phyloP scores from a whole-genome alignment of 495 filamentous ascomycete genomes.

The Xylaria flabelliformis region DNA sequence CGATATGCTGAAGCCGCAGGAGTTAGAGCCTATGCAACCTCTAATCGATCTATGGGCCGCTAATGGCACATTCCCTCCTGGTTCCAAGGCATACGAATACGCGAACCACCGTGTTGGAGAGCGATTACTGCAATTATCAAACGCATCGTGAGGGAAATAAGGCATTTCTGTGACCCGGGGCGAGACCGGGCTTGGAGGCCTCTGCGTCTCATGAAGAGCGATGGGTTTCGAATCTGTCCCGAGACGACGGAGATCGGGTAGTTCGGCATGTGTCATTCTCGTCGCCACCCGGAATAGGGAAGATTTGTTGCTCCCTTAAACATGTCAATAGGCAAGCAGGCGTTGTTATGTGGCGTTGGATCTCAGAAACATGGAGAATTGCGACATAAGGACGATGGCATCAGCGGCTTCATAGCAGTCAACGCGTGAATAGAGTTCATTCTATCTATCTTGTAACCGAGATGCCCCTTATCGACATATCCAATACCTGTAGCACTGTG shows the following conservation, averaged over 20 bases:
- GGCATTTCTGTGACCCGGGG: not conserved
- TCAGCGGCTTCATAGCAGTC: conserved; percentile 13
- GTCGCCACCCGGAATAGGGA: not conserved
- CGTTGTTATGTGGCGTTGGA: conserved; percentile 18
- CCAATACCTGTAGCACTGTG: not conserved
- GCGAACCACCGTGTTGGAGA: conserved; percentile 58
- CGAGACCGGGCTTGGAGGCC: not conserved
- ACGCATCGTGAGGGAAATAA: conserved; percentile 29
- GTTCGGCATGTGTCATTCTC: conserved; percentile 21
- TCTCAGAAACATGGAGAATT: conserved; percentile 9
- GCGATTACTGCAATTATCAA: conserved; percentile 50
- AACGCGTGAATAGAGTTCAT: conserved; percentile 15
- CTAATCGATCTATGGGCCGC: conserved; percentile 88
- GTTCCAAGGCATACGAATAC: conserved; percentile 64
- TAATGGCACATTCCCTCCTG: conserved; percentile 80
- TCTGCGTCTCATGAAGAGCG: not conserved
- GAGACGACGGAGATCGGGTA: not conserved
- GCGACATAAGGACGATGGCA: conserved; percentile 6
- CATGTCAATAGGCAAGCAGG: conserved; percentile 1
- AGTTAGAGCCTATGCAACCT: conserved; percentile 92
- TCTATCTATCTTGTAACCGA: not conserved
- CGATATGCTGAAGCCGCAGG: conserved; percentile 79
- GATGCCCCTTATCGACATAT: not conserved
- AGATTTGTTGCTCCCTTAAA: not conserved
- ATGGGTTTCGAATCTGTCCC: not conserved